These are phyloP conservation scores for Benincasa hispida DNA, from an alignment of 306 rosid species.

Conservation along the genomic window DNA sequence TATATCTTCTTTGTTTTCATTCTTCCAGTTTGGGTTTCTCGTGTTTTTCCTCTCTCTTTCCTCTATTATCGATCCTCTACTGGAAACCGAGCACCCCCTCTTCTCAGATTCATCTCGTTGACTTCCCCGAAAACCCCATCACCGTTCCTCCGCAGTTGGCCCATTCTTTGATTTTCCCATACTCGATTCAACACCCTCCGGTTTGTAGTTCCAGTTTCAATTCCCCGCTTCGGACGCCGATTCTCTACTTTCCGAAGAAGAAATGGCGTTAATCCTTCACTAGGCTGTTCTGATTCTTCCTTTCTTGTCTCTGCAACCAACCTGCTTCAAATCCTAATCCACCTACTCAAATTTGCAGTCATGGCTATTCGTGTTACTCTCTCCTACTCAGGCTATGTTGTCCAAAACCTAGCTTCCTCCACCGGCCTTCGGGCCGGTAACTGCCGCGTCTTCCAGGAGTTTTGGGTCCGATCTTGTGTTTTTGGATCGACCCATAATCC, in stretches of 20 bases:
- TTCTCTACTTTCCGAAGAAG: slow-evolving; percentile 16
- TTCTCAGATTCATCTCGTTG: background rate
- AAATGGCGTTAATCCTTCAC: slow-evolving; percentile 24
- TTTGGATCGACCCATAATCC: slow-evolving; percentile 37
- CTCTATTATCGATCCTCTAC: background rate
- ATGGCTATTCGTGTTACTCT: slow-evolving; percentile 82
- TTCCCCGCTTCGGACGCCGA: slow-evolving; percentile 22
- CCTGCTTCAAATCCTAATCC: slow-evolving; percentile 32
- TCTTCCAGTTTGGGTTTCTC: background rate
- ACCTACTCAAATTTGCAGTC: slow-evolving; percentile 18
- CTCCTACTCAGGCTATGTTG: slow-evolving; percentile 63
- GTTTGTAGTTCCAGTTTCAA: slow-evolving; percentile 9
- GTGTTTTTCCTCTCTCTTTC: slow-evolving; percentile 2
- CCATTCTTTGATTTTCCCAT: background rate
- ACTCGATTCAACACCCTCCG: background rate
- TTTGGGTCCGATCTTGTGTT: slow-evolving; percentile 44
- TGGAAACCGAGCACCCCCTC: background rate
- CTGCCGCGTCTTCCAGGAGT: slow-evolving; percentile 53
- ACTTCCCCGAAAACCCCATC: background rate
- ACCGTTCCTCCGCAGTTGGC: background rate
- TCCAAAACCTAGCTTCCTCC: slow-evolving; percentile 62
- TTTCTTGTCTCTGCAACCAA: slow-evolving; percentile 15
- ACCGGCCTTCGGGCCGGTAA: slow-evolving; percentile 44
- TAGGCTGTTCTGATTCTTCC: slow-evolving; percentile 26
- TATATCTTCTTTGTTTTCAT: background rate